Conservation (phyloP, 352 stramenopile genomes). For the Phytopythium chamaehyphon region DNA sequence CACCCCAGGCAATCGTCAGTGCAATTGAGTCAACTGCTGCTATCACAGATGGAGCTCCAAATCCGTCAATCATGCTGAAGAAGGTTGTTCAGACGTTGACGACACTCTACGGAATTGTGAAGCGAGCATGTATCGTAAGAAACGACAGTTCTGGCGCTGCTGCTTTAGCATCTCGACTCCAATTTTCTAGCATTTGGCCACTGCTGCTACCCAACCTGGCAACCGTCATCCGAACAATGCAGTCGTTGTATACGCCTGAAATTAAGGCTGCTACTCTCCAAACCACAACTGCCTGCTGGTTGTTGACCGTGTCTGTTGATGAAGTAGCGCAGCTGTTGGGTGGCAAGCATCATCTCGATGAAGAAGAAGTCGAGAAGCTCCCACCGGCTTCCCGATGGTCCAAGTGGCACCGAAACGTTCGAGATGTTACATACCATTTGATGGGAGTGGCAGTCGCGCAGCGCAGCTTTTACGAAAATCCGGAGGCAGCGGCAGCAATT, state of each 20-base stretch:
- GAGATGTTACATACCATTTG: conserved; percentile 76
- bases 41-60: not conserved
- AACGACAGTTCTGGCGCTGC: not conserved
- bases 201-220: conserved; percentile 70
- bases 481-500: conserved; percentile 31
- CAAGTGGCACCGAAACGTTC: conserved; percentile 81
- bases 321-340: conserved; percentile 71
- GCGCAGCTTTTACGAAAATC: conserved; percentile 44
- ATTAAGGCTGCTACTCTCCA: conserved; percentile 56
- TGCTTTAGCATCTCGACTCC: conserved; percentile 7
- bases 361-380: conserved; percentile 59
- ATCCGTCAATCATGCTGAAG: conserved; percentile 13
- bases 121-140: conserved; percentile 6
- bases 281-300: conserved; percentile 51
- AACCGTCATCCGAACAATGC: conserved; percentile 50
- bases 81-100: conserved; percentile 75
- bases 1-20: conserved; percentile 43
- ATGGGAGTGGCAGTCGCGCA: conserved; percentile 56
- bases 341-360: conserved; percentile 68
- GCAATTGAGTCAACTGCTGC: conserved; percentile 32
- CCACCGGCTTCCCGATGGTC: conserved; percentile 49
- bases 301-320: conserved; percentile 68
- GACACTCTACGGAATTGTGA: conserved; percentile 72
- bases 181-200: conserved; percentile 56
- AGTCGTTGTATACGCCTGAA: conserved; percentile 45